Base-by-base conservation (phyloP, 1,139 yeast species). In the Nakaseomyces nivariensis region DNA sequence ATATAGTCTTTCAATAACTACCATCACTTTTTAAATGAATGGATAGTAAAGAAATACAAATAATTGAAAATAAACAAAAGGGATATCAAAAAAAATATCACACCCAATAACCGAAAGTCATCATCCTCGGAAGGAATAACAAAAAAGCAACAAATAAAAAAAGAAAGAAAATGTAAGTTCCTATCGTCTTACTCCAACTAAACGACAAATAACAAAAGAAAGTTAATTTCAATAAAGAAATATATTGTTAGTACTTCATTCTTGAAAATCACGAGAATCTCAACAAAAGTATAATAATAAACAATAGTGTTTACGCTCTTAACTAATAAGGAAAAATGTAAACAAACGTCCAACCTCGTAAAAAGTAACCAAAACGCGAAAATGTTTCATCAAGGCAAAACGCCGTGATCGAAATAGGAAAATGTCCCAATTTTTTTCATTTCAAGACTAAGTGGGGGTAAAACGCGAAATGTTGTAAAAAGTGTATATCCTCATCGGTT, bases 381-480 rank as follows among this genome's bases (percentile, higher is more conserved):
- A 38, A n/a, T 17, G 24, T 33, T 8, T 9, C 6, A 33, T 9
- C 5, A 9, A 10, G 25, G 26, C 7, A 22, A 37, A 13, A 37
- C 40, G 40, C 40, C 40, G 13, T 37, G 25, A 7, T 13, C 40
- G 40, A 37, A 37, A 17, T 13, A 37, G 40, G 40, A 37, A 34
- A 13, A n/a, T 33, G 36, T 33, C 13, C 36, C 31, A 29, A 29
- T 17, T 17, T 17, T 17, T 17, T 17, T 17, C 22, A 17, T 17
- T 17, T 17, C 22, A 17, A 17, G 22, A 17, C 22, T 17, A 17
- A 17, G 22, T 17, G 22, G 22, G 37, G 37, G 22, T 13, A 11
- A 38, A 38, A 38, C 42, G 42, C 42, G 42, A 38, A 38, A 38
- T 38, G 42, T 25, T 7, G 26, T 7, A 37, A 37, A 37, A 33